These are phyloP conservation scores for Coelomomyces lativittatus DNA, from an alignment of 371 early-diverging fungal genomes.

Conservation along the genomic window DNA sequence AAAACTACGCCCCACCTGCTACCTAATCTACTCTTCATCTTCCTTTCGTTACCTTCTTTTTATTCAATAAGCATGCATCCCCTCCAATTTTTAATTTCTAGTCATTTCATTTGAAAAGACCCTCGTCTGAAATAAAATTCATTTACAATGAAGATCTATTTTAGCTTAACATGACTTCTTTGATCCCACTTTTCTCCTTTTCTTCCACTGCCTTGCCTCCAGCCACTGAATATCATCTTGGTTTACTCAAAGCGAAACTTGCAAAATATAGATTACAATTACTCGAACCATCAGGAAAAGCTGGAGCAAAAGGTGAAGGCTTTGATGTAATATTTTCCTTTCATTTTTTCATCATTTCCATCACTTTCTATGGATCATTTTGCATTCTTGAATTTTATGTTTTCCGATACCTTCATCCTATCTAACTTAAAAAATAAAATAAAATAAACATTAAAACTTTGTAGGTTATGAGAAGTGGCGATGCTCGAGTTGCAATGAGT, in stretches of 20 bases:
- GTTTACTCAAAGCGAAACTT: conserved; percentile 87
- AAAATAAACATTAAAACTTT: neutral
- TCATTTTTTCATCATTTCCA: no score
- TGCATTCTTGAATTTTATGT: no score
- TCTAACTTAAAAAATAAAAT: no score
- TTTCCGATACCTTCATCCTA: no score
- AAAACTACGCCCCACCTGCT: neutral
- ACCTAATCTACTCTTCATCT: neutral
- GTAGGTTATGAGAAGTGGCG: conserved; percentile 84
- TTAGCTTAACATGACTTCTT: neutral
- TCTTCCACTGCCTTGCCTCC: neutral
- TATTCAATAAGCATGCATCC: no score
- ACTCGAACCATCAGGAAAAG: conserved; percentile 61
- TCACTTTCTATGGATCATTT: no score
- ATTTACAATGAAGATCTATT: neutral
- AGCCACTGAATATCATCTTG: conserved; percentile 93
- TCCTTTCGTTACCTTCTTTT: neutral
- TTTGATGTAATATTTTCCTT: conserved; percentile 53
- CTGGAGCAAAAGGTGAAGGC: conserved; percentile 79
- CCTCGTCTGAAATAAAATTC: no score
- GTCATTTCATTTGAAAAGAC: no score
- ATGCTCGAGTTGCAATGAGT: conserved; percentile 93
- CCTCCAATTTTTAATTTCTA: no score
- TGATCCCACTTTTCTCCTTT: neutral
- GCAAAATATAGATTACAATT: conserved; percentile 87